Evolutionary conservation across 1,284 basidiomycete species (phyloP), one percentile per base, ranked within the genome.

Genomic region (Puccinia brachypodii): DNA sequence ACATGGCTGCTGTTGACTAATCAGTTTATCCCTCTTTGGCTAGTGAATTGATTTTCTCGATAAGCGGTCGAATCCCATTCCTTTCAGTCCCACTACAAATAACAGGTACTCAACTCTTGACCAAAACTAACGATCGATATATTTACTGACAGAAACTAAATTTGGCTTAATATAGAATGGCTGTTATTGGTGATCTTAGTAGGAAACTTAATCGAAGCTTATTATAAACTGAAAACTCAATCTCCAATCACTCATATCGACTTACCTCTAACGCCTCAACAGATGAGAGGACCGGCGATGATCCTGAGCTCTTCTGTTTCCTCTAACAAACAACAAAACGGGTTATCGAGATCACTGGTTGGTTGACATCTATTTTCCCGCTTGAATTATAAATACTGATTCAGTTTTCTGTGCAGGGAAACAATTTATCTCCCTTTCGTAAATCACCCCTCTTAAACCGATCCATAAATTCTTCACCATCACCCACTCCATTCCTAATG

Each of bases 181-280:
- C 36, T 71, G 11, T 25, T 79, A 1, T 36, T 69, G 16, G 33
- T 72, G 4, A 3, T 79, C n/a, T 14, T 79, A 22, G 25, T 71
- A 6, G 33, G 42, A 3, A 79, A 79, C 53, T 4, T 60, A 33
- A 13, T 79, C 11, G 50, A 79, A 25, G 66, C 33, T 11, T 72
- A 71, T 40, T 79, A 78, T 19, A 68, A 22, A 36, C 47, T 69
- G 1, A 78, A 78, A 31, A 78, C 76, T 11, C 64, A 58, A 11
- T 25, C 28, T 3, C 68, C 66, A 19, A 33, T 72, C 50, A 79
- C 77, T 8, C 77, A 79, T 58, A 53, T 79, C 19, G 77, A 79
- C 40, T n/a, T 79, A 1, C 77, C 77, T 2, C 25, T 79, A n/a
- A 72, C 68, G 11, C 68, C 77, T 68, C 77, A 77, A 77, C 76